Conservation (phyloP, 139 green algal genomes). For the Astrephomene gubernaculifera region DNA sequence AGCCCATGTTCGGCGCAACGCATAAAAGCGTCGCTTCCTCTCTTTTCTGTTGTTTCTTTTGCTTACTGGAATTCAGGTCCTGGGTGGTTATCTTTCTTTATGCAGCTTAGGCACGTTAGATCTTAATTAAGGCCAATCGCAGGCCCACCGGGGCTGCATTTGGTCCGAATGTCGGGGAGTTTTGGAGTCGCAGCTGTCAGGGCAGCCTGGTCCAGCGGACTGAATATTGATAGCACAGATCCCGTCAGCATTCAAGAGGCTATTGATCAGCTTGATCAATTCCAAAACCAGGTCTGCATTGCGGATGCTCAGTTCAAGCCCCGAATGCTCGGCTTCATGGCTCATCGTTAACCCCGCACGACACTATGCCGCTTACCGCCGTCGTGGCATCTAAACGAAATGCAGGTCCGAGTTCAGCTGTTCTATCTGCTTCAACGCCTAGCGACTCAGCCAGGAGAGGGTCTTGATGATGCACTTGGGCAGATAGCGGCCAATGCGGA, state of each 20-base stretch:
- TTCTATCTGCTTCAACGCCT: constrained; percentile 27
- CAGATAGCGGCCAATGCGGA: constrained; percentile 11
- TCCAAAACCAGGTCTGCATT: constrained; percentile 25
- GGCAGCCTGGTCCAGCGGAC: constrained; percentile 15
- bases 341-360: no score
- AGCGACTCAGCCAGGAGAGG: constrained; percentile 27
- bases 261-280: constrained; percentile 38
- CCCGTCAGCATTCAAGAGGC: constrained; percentile 35
- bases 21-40: no score
- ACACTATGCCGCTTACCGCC: no score
- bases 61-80: no score
- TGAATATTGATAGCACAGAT: neutral
- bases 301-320: no score
- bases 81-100: neutral
- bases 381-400: neutral
- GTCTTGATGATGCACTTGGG: constrained; percentile 18
- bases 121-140: neutral
- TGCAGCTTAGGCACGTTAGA: neutral
- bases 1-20: no score
- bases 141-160: neutral
- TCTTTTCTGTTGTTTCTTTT: no score
- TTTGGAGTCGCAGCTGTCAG: constrained; percentile 3
- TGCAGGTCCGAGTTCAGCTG: constrained; percentile 17
- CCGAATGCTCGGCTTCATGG: no score
- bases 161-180: constrained; percentile 3